Evolutionary conservation across 768 basidiomycete genomes (phyloP), one percentile per base, ranked within the genome.

Genomic region (Lactarius sanguifluus): DNA sequence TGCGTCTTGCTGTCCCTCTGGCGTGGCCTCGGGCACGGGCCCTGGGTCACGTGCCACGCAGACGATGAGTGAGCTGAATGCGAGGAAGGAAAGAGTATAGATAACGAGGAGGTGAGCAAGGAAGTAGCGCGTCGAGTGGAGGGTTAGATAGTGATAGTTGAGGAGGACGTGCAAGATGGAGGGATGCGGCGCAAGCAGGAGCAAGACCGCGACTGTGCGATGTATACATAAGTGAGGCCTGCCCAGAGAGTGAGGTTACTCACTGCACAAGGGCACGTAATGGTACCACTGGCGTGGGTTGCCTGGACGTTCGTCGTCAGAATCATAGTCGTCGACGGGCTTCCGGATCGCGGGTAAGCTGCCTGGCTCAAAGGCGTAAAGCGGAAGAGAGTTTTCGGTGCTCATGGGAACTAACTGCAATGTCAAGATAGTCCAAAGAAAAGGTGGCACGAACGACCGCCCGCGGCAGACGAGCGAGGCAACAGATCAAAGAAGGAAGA

Each of bases 1-100:
- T 0, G 70, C 74, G 5, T 71, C 77, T 8, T 71, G 70, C 43
- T 64, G 65, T n/a, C 59, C 34, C 54, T 25, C 71, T 66, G 47
- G 67, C 61, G 55, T 65, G 23, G 59, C 58, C 0, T 68, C 63
- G 2, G 72, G 64, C 30, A 87, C 82, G 6, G 86, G 85, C 0
- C 92, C 92, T 15, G 92, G 92, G 75, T 94, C 90, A 65, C 92
- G 84, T 34, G 79, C 83, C 47, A 91, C 78, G 68, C 88, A 88
- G 50, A 89, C 81, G 59, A 91, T 86, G 69, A 94, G 84, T 18
- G 91, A 90, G 8, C 85, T 86, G 71, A 90, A 83, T 16, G 85
- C 82, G 74, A 89, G 76, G 73, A 93, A 88, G 1, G 86, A 85
- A 45, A 94, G 81, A 55, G 82, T 78, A 72, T 90, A 91, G 23